Conservation (phyloP, 129 eudicot species). For the Tanacetum coccineum region DNA sequence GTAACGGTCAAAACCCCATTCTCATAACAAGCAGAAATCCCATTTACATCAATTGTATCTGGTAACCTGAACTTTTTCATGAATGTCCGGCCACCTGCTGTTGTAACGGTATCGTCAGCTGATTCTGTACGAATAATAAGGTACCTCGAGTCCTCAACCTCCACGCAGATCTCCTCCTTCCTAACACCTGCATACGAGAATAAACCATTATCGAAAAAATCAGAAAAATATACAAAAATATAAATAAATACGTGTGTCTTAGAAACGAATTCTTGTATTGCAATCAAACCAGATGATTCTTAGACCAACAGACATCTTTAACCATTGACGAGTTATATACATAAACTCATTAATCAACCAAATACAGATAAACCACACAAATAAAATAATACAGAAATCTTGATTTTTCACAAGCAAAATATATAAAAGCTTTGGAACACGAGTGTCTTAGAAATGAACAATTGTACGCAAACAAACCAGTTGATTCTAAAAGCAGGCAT, state of each 20-base stretch:
- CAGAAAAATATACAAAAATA: neutral
- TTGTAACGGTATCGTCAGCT: conserved; percentile 32
- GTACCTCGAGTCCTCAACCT: conserved; percentile 77
- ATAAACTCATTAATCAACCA: too few relatives aligned
- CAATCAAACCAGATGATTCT: too few relatives aligned
- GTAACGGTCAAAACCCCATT: conserved; percentile 76
- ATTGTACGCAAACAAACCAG: neutral
- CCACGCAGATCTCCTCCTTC: conserved; percentile 83
- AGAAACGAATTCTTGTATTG: too few relatives aligned
- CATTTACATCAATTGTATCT: conserved; percentile 54
- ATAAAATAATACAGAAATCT: neutral
- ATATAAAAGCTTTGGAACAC: too few relatives aligned
- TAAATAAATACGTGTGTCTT: too few relatives aligned
- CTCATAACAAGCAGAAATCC: conserved; percentile 79
- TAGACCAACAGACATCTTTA: too few relatives aligned
- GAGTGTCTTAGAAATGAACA: too few relatives aligned
- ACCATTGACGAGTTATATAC: too few relatives aligned
- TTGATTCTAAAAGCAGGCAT: neutral
- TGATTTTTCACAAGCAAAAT: neutral
- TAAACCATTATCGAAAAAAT: neutral
- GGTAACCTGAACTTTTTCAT: conserved; percentile 75
- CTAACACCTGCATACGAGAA: conserved; percentile 46
- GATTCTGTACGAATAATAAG: conserved; percentile 77
- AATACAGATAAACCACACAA: neutral
- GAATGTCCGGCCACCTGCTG: conserved; percentile 46